A percentile compares a stretch with the other conserved stretches of the same genome.
Conservation (phyloP, 1,139 yeast species). For the Lizanozyma gosingica region DNA sequence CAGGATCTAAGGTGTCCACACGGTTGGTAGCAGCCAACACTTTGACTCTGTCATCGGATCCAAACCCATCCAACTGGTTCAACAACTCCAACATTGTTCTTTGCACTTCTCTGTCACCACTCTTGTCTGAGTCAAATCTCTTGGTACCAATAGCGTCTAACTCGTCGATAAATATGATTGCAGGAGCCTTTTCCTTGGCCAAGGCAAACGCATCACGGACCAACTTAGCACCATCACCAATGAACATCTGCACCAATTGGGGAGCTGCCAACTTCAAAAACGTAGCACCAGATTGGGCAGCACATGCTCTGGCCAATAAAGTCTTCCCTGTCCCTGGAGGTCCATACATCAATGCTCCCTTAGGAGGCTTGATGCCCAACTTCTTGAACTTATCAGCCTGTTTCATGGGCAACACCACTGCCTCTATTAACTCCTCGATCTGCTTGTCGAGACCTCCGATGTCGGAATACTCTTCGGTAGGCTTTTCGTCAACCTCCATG, state of each 20-base stretch:
- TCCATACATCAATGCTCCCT: constrained; percentile 98
- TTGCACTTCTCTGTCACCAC: constrained; percentile 98
- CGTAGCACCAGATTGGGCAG: constrained; percentile 98
- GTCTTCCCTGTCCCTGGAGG: constrained; percentile 99
- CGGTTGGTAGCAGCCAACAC: constrained; percentile 97
- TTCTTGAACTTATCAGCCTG: constrained; percentile 93
- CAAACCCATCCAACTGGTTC: constrained; percentile 96
- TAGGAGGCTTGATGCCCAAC: constrained; percentile 93
- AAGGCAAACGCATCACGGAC: constrained; percentile 98
- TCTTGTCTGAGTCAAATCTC: constrained; percentile 94
- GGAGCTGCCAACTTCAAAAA: constrained; percentile 96
- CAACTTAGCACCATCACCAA: constrained; percentile 98
- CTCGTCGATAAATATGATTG: constrained; percentile 95
- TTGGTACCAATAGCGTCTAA: constrained; percentile 98
- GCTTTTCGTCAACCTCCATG: constrained; percentile 98
- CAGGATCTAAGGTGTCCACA: constrained; percentile 96
- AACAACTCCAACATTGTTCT: constrained; percentile 97
- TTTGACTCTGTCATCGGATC: constrained; percentile 95
- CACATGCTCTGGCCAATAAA: constrained; percentile 94
- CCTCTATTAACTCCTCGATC: constrained; percentile 95
- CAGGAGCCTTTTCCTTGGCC: constrained; percentile 97
- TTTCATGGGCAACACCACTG: constrained; percentile 96
- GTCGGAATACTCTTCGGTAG: constrained; percentile 92
- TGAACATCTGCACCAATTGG: constrained; percentile 96
- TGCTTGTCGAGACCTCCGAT: constrained; percentile 98